Conservation (phyloP, 176 grass and related monocot species). For the Themeda triandra region DNA sequence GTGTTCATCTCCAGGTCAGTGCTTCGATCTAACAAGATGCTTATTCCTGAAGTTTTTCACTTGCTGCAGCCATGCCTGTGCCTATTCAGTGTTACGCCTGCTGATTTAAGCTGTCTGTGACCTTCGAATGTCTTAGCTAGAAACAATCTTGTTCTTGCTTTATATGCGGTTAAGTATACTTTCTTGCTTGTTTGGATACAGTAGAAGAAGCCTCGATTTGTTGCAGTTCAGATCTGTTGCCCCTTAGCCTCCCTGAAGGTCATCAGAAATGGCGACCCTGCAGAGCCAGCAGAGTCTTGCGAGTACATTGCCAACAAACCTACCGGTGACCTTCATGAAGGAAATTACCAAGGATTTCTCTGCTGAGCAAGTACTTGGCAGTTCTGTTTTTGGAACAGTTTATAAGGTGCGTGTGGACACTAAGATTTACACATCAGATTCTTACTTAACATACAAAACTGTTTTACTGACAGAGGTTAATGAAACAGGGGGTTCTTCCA, state of each 20-base stretch:
- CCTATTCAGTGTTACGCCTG: neutral
- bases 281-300: neutral
- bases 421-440: neutral
- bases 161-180: neutral
- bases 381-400: neutral
- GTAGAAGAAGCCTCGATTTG: neutral
- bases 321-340: neutral
- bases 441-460: neutral
- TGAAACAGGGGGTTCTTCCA: neutral
- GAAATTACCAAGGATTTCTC: neutral
- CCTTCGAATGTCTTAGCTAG: neutral
- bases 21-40: neutral
- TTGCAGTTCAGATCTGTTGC: neutral
- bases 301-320: neutral
- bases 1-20: conserved; percentile 12
- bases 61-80: neutral
- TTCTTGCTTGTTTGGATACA: neutral
- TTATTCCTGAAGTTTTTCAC: neutral
- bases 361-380: neutral
- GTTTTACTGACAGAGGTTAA: neutral
- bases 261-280: neutral
- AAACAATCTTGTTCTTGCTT: neutral
- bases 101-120: neutral
- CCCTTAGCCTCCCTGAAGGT: neutral
- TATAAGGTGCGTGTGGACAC: neutral